These are phyloP conservation scores for Erythrophleum ivorense DNA, from an alignment of 331 rosid genomes.

Conservation along the genomic window DNA sequence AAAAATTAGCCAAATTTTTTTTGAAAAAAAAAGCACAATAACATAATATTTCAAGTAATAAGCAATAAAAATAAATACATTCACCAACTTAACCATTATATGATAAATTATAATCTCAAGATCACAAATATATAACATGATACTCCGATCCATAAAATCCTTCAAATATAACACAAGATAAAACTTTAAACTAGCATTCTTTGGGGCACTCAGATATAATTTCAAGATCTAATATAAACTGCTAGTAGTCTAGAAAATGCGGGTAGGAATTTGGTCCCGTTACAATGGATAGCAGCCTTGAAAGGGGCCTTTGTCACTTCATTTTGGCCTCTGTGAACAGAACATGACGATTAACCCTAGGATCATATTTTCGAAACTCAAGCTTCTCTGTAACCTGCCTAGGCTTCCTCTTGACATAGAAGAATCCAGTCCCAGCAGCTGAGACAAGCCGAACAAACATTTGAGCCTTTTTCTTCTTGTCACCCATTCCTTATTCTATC, in stretches of 20 bases:
- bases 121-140: too few species aligned
- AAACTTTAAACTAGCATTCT: too few species aligned
- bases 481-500: constrained; percentile 70
- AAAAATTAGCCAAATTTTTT: too few species aligned
- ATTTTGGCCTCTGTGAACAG: constrained; percentile 93
- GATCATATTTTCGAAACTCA: constrained; percentile 89
- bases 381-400: constrained; percentile 83
- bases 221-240: neutral
- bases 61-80: too few species aligned
- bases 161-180: too few species aligned
- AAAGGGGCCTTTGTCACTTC: constrained; percentile 58
- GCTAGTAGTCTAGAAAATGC: neutral
- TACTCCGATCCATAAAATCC: too few species aligned
- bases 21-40: too few species aligned
- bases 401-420: constrained; percentile 94
- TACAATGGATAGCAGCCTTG: constrained; percentile 6
- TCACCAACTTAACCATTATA: too few species aligned
- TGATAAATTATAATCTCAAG: too few species aligned
- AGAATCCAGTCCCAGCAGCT: constrained; percentile 97
- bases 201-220: too few species aligned
- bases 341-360: constrained; percentile 92
- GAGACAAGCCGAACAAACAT: constrained; percentile 83
- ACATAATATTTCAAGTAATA: too few species aligned
- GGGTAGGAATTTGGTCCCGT: neutral
- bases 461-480: constrained; percentile 91